phyloP scores from a whole-genome alignment of 208 protist species.

The Leishmania amazonensis region DNA sequence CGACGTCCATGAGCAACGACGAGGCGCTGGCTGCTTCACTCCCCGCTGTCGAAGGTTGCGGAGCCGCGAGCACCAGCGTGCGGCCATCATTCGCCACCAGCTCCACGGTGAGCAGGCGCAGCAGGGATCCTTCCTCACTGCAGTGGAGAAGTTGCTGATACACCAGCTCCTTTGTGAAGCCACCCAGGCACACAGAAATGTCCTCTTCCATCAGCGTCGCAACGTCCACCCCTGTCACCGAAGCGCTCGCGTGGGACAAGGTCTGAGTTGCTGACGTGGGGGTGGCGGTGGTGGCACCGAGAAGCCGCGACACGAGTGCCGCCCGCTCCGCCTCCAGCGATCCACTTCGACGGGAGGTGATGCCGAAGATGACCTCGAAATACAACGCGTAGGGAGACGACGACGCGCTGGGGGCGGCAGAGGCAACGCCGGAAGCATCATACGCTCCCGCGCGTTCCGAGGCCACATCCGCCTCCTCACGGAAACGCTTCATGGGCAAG shows the following conservation, averaged over 20 bases:
- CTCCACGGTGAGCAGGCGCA: conserved; percentile 57
- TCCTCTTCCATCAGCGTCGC: conserved; percentile 31
- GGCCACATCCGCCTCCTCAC: conserved; percentile 14
- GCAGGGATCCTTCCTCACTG: conserved; percentile 34
- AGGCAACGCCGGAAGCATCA: neutral
- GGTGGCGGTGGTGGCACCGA: conserved; percentile 7
- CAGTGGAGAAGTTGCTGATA: conserved; percentile 30
- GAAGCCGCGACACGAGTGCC: conserved; percentile 27
- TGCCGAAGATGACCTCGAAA: conserved; percentile 36
- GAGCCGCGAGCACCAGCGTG: conserved; percentile 51
- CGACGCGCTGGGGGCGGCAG: conserved; percentile 1
- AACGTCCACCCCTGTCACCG: conserved; percentile 19
- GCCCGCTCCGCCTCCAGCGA: conserved; percentile 33
- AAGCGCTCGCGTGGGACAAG: neutral
- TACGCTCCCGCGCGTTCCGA: neutral
- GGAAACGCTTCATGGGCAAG: conserved; percentile 16
- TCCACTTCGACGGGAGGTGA: conserved; percentile 31
- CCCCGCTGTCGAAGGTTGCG: neutral
- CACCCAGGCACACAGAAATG: conserved; percentile 26
- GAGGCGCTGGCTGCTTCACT: neutral
- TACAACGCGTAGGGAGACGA: conserved; percentile 27
- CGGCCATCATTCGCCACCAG: conserved; percentile 71
- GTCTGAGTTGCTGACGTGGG: neutral
- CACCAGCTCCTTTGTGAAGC: conserved; percentile 31
- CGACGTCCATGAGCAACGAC: conserved; percentile 30